phyloP scores from a whole-genome alignment of 2,329 filamentous ascomycete species.

The Epicoccum nigrum region DNA sequence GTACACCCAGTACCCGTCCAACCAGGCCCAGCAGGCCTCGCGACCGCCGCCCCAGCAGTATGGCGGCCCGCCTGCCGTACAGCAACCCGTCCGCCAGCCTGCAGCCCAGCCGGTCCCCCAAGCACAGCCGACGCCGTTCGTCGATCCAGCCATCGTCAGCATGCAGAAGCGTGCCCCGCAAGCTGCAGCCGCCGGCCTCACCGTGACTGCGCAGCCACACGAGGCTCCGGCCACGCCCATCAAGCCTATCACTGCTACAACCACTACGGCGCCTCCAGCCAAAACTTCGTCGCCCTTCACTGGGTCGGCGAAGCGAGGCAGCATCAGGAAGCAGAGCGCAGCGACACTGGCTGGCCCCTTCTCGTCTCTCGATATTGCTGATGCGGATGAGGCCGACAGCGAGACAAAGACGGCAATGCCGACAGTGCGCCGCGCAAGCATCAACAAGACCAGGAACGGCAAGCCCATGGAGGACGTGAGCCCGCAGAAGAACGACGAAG shows the following conservation, averaged over 20 bases:
- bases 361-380: slow-evolving; percentile 49
- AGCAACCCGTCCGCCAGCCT: slow-evolving; percentile 20
- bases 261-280: slow-evolving; percentile 41
- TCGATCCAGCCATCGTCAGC: slow-evolving; percentile 85
- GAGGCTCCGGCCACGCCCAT: slow-evolving; percentile 53
- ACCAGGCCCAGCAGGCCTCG: slow-evolving; percentile 16
- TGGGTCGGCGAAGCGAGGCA: slow-evolving; percentile 37
- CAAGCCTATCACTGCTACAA: slow-evolving; percentile 45
- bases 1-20: slow-evolving; percentile 30
- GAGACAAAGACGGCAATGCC: slow-evolving; percentile 37
- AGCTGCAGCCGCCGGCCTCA: slow-evolving; percentile 13
- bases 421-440: slow-evolving; percentile 42
- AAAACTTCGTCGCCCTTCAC: slow-evolving; percentile 48
- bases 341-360: slow-evolving; percentile 50
- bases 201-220: slow-evolving; percentile 34
- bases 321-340: slow-evolving; percentile 43
- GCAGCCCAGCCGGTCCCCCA: slow-evolving; percentile 30
- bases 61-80: slow-evolving; percentile 19
- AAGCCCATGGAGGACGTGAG: slow-evolving; percentile 48
- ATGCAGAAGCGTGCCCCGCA: slow-evolving; percentile 53
- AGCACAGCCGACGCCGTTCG: slow-evolving; percentile 58
- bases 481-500: slow-evolving; percentile 41
- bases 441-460: slow-evolving; percentile 49
- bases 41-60: slow-evolving; percentile 18
- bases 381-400: slow-evolving; percentile 47